phyloP scores from a whole-genome alignment of 2,329 filamentous ascomycete species.

The Fusarium sp. region DNA sequence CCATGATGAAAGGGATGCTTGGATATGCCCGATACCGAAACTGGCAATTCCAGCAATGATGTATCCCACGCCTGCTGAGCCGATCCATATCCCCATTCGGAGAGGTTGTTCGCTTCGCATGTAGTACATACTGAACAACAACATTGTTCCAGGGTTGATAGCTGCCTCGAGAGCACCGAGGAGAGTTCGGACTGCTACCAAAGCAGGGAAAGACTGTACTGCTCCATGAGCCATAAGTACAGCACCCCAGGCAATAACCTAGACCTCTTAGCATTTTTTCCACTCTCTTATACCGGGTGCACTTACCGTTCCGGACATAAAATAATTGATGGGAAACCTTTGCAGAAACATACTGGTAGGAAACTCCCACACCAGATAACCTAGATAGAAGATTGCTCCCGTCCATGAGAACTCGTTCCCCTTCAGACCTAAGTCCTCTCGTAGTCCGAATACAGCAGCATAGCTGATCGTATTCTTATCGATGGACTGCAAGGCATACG shows the following conservation, averaged over 20 bases:
- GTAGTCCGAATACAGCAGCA: not conserved
- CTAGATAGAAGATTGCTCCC: not conserved
- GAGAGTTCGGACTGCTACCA: not conserved
- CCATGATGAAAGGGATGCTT: constrained; percentile 17
- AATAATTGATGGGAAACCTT: constrained; percentile 2
- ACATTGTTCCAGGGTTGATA: constrained; percentile 25
- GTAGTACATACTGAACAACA: constrained; percentile 39
- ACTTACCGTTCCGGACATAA: constrained; percentile 17
- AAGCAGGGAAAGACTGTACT: not conserved
- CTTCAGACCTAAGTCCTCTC: not conserved
- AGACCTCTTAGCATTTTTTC: not conserved
- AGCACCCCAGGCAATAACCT: constrained; percentile 11
- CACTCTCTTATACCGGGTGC: no score
- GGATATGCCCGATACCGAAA: constrained; percentile 38
- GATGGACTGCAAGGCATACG: not conserved
- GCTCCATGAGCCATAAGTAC: constrained; percentile 14
- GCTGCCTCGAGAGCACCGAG: constrained; percentile 15
- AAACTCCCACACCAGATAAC: constrained; percentile 11
- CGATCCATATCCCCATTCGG: constrained; percentile 37
- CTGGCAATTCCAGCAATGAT: constrained; percentile 37
- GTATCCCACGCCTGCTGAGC: constrained; percentile 28
- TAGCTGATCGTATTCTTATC: constrained; percentile 19
- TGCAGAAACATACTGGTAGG: constrained; percentile 9
- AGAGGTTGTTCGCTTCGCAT: constrained; percentile 30
- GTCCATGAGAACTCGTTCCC: constrained; percentile 14